Evolutionary conservation across 495 filamentous ascomycete genomes (phyloP), one percentile per base, ranked within the genome.

Genomic region (Melanomma pulvis-pyrius): DNA sequence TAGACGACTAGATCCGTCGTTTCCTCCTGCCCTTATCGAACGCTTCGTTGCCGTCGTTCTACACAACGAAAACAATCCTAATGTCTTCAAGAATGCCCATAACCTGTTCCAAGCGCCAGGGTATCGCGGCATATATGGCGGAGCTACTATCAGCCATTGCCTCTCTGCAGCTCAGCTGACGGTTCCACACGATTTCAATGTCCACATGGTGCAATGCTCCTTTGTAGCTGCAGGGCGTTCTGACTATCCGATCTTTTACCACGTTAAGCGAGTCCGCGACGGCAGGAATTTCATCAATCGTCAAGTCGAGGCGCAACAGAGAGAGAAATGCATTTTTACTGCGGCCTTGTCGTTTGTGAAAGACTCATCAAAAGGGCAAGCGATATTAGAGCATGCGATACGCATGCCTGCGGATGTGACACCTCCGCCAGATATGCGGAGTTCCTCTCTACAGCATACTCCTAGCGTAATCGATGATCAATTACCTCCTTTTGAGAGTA

Each of bases 191-290:
- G 81, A 89, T 73, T 96, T 96, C 79, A 80, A 86, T 67, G 83
- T 92, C 41, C 92, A 98, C 79, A 89, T 85, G 77, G 96, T 96
- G 90, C 93, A 98, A 82, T 96, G 93, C 83, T 97, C 96, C 81
- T 98, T 98, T 79, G 87, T 98, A 34, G 87, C 97, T 0, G 91
- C 91, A 8, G 93, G 93, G 32, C 86, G 92, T 73, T 80, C 86
- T 8, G 83, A 87, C 44, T 84, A 93, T 29, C 92, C 93, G 6
- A 90, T 98, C 67, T 78, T 96, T 56, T 98, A 91, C 72, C 87
- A 94, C 72, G 93, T 98, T 39, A 92, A 96, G 78, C 86, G 87
- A 49, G 90, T 97, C 34, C 88, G 92, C 59, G 89, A 92, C 65
- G 93, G 93, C 24, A 82, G 86, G 50, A 92, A 88, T 63, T 98